phyloP scores from a whole-genome alignment of 305 asterid genomes.

The Fraxinus platypoda region DNA sequence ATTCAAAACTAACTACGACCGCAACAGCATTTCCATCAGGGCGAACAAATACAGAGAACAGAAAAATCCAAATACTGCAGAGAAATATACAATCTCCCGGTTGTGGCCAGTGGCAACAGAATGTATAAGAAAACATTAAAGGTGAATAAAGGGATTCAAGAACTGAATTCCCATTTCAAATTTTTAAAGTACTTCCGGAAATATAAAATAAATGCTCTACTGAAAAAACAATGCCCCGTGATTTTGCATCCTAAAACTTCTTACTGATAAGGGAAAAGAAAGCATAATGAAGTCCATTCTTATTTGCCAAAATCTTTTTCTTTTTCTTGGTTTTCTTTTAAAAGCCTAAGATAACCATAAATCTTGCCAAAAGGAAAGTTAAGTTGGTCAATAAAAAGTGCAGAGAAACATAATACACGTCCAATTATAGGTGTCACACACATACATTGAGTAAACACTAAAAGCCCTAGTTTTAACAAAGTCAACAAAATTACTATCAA shows the following conservation, averaged over 20 bases:
- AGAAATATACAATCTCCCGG: background rate
- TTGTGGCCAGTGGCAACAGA: slow-evolving; percentile 1
- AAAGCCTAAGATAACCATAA: background rate
- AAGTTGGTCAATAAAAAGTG: background rate
- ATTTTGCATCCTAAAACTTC: background rate
- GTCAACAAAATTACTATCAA: background rate
- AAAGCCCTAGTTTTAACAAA: background rate
- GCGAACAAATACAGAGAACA: background rate
- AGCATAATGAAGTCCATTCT: background rate
- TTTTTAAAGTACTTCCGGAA: background rate
- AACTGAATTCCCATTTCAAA: background rate
- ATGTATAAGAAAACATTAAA: background rate
- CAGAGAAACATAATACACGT: background rate
- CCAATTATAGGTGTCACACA: background rate
- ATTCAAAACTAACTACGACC: background rate
- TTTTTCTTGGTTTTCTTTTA: background rate
- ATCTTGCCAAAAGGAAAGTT: background rate
- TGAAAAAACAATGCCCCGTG: background rate
- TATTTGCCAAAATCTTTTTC: background rate
- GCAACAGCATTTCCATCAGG: slow-evolving; percentile 4
- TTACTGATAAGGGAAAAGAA: background rate
- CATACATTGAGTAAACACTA: background rate
- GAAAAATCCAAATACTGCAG: background rate
- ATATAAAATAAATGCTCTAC: background rate
- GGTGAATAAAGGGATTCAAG: background rate